These are phyloP conservation scores for Salix dunnii DNA, from an alignment of 345 rosid genomes.

Conservation along the genomic window DNA sequence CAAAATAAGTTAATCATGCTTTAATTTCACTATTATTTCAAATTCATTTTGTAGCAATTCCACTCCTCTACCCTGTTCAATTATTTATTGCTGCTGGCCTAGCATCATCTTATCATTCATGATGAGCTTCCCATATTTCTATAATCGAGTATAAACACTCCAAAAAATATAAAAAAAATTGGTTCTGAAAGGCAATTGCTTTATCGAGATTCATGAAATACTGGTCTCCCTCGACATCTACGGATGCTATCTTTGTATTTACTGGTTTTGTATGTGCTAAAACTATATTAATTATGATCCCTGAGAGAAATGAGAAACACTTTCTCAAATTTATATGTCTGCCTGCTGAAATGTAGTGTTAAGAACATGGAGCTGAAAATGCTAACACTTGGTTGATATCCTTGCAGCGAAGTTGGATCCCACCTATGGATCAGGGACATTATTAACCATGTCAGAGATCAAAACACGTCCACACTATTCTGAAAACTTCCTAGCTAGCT, in stretches of 20 bases:
- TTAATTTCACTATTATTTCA: background rate
- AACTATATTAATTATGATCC: too few relatives aligned
- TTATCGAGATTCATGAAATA: too few relatives aligned
- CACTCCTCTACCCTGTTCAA: background rate
- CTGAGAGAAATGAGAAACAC: too few relatives aligned
- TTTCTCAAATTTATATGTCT: too few relatives aligned
- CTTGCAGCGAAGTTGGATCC: too few relatives aligned
- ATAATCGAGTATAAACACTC: background rate
- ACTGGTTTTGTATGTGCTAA: background rate
- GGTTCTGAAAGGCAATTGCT: too few relatives aligned
- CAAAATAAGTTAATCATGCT: background rate
- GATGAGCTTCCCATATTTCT: background rate
- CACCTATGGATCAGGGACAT: too few relatives aligned
- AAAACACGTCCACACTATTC: slow-evolving; percentile 1
- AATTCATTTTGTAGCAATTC: slow-evolving; percentile 4
- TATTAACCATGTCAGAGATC: too few relatives aligned
- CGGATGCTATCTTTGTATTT: background rate
- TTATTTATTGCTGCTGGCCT: background rate
- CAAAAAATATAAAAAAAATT: background rate
- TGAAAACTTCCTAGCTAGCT: background rate
- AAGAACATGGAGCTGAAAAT: too few relatives aligned
- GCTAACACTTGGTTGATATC: too few relatives aligned
- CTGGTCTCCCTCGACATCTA: too few relatives aligned
- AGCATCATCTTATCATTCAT: background rate
- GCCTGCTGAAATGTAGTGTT: too few relatives aligned